Evolutionary conservation across 345 rosid genomes (phyloP).

Genomic region (Microthlaspi erraticum): DNA sequence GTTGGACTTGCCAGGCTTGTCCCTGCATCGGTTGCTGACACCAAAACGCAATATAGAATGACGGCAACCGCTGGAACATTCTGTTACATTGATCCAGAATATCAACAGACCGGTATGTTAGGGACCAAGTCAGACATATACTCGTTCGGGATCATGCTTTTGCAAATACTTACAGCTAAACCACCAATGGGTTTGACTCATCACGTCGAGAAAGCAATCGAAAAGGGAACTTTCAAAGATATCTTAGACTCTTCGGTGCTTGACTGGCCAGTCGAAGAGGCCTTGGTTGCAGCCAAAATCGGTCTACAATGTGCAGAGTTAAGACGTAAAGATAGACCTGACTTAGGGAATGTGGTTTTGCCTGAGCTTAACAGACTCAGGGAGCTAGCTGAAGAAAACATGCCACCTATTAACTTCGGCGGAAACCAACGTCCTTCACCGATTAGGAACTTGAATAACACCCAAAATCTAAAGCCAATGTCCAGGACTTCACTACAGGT

Average conservation of each 20-base stretch:
- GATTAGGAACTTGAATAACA: not conserved
- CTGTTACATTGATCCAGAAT: slow-evolving; percentile 95
- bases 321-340: slow-evolving; percentile 89
- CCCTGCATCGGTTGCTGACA: slow-evolving; percentile 74
- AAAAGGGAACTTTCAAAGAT: slow-evolving; percentile 56
- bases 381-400: slow-evolving; percentile 58
- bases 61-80: slow-evolving; percentile 94
- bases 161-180: slow-evolving; percentile 82
- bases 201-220: slow-evolving; percentile 64
- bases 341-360: slow-evolving; percentile 61
- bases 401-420: slow-evolving; percentile 9
- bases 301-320: slow-evolving; percentile 76
- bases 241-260: slow-evolving; percentile 61
- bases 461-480: slow-evolving; percentile 27
- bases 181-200: slow-evolving; percentile 92
- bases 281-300: slow-evolving; percentile 61
- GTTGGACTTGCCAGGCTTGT: slow-evolving; percentile 94
- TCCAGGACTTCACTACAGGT: slow-evolving; percentile 50
- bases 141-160: slow-evolving; percentile 78
- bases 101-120: slow-evolving; percentile 91
- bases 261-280: slow-evolving; percentile 83
- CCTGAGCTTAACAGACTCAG: slow-evolving; percentile 79
- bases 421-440: slow-evolving; percentile 44
- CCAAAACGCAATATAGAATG: slow-evolving; percentile 79
- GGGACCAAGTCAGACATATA: slow-evolving; percentile 85